Percentiles rank a stretch among this genome's conserved stretches.
These are phyloP conservation scores for Xylariaceae sp. DNA, from an alignment of 2,329 filamentous ascomycete genomes.

Conservation along the genomic window DNA sequence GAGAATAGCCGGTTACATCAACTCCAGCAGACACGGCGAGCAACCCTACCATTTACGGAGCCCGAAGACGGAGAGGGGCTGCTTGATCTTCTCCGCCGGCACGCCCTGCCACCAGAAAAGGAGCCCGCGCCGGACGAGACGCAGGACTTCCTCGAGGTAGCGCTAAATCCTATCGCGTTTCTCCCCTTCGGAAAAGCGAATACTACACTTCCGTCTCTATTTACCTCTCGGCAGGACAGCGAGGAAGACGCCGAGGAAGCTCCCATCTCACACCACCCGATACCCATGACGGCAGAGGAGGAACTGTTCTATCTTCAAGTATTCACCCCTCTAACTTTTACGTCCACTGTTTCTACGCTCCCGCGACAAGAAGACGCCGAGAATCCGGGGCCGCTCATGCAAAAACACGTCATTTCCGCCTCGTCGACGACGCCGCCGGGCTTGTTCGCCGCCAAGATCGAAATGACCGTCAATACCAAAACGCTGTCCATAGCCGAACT, in stretches of 20 bases:
- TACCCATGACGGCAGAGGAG: conserved; percentile 63
- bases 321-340: conserved; percentile 69
- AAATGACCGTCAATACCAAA: conserved; percentile 61
- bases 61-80: conserved; percentile 43
- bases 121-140: conserved; percentile 35
- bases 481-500: conserved; percentile 56
- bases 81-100: conserved; percentile 45
- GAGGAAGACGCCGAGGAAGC: conserved; percentile 39
- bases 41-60: conserved; percentile 28
- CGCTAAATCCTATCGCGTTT: conserved; percentile 54
- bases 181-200: conserved; percentile 52
- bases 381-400: conserved; percentile 43
- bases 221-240: conserved; percentile 22
- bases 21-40: conserved; percentile 39
- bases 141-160: conserved; percentile 50
- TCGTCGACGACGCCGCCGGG: conserved; percentile 50
- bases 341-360: conserved; percentile 54
- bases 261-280: conserved; percentile 65
- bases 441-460: conserved; percentile 60
- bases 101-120: conserved; percentile 44
- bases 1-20: conserved; percentile 61
- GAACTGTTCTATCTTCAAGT: conserved; percentile 70
- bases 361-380: conserved; percentile 35
- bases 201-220: conserved; percentile 31
- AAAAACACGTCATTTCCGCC: conserved; percentile 60